A percentile compares a stretch with the other conserved stretches of the same genome.
phyloP scores from a whole-genome alignment of 1,139 yeast genomes.

The Geotrichum fermentans region DNA sequence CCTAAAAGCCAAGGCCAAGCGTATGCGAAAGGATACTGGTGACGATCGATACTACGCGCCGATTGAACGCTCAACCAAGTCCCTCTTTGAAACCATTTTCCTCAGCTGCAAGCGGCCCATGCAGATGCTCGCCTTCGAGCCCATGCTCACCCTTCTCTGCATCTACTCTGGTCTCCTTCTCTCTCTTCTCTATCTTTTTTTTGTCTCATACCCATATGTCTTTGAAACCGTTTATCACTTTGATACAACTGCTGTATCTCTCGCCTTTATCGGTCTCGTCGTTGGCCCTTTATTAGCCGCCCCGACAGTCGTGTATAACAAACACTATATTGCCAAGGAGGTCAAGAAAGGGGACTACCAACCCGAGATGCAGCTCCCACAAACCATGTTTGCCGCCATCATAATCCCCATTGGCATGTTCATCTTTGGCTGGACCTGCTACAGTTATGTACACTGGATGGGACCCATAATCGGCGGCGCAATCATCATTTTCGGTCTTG shows the following conservation, averaged over 20 bases:
- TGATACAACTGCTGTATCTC: slow-evolving; percentile 40
- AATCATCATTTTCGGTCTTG: slow-evolving; percentile 69
- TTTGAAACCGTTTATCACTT: slow-evolving; percentile 48
- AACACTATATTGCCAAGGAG: slow-evolving; percentile 20
- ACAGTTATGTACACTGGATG: slow-evolving; percentile 72
- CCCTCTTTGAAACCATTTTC: slow-evolving; percentile 37
- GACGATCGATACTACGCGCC: slow-evolving; percentile 49
- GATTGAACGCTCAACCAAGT: slow-evolving; percentile 38
- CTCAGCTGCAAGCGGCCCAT: slow-evolving; percentile 52
- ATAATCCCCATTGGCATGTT: slow-evolving; percentile 52
- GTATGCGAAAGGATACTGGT: slow-evolving; percentile 57
- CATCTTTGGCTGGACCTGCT: slow-evolving; percentile 61
- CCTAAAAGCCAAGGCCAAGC: slow-evolving; percentile 52
- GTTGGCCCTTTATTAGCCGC: slow-evolving; percentile 41
- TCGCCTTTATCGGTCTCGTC: slow-evolving; percentile 51
- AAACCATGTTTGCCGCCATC: slow-evolving; percentile 71
- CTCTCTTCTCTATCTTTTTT: slow-evolving; percentile 58
- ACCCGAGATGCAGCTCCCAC: slow-evolving; percentile 68
- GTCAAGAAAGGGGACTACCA: slow-evolving; percentile 21
- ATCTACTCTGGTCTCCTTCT: slow-evolving; percentile 57
- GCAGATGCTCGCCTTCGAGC: slow-evolving; percentile 49
- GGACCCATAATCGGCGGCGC: slow-evolving; percentile 71
- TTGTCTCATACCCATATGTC: slow-evolving; percentile 58
- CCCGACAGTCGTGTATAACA: slow-evolving; percentile 23
- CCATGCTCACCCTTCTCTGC: slow-evolving; percentile 58